Percentiles rank a stretch among this genome's conserved stretches.
phyloP scores from a whole-genome alignment of 2,329 filamentous ascomycete species.

The Colletotrichum agaves region DNA sequence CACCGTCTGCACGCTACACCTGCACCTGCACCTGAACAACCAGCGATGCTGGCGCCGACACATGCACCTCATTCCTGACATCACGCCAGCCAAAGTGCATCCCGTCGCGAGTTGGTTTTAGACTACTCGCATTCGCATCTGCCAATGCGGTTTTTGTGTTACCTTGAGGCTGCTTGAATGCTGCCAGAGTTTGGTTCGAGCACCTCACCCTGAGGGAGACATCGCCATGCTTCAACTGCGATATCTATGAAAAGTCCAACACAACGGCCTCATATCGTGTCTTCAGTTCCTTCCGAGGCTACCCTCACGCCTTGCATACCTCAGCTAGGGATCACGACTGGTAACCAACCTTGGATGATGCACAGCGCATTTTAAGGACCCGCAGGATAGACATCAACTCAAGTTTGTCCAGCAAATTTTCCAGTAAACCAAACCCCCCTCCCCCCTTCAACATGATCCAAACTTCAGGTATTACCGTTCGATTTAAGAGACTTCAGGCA shows the following conservation, averaged over 20 bases:
- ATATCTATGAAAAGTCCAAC: too few relatives aligned
- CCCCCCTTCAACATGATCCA: neutral
- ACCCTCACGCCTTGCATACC: too few relatives aligned
- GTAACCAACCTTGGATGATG: neutral
- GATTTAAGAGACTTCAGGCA: too few relatives aligned
- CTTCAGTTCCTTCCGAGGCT: too few relatives aligned
- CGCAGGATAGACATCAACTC: slow-evolving; percentile 19
- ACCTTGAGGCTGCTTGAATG: neutral
- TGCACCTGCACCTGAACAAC: neutral
- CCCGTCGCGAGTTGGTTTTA: neutral
- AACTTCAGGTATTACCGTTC: neutral
- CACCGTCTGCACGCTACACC: neutral
- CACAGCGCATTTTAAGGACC: slow-evolving; percentile 6
- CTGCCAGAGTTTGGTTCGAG: neutral
- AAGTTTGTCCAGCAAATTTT: slow-evolving; percentile 25
- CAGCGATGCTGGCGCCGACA: neutral
- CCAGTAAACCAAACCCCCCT: too few relatives aligned
- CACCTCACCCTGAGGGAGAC: neutral
- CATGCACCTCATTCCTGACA: slow-evolving; percentile 27
- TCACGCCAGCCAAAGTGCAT: slow-evolving; percentile 13
- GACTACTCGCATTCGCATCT: slow-evolving; percentile 1
- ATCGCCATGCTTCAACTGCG: too few relatives aligned
- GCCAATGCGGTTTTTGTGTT: slow-evolving; percentile 2
- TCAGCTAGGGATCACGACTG: neutral
- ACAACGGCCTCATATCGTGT: too few relatives aligned